These are phyloP conservation scores for Elsinoe necatrix DNA, from an alignment of 2,329 filamentous ascomycete species.

Conservation along the genomic window DNA sequence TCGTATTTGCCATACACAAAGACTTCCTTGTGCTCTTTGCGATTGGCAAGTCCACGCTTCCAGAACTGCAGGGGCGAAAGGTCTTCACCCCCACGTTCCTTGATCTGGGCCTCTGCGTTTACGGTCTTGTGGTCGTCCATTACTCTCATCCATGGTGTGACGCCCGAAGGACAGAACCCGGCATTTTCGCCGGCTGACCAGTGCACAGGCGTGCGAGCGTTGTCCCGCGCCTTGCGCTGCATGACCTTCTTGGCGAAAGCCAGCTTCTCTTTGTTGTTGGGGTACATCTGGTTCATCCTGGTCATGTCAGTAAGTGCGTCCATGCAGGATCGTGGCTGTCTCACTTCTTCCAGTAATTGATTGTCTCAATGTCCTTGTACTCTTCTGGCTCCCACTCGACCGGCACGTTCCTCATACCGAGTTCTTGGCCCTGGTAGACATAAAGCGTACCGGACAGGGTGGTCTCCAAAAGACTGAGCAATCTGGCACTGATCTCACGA, in stretches of 20 bases:
- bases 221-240: conserved; percentile 54
- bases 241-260: conserved; percentile 45
- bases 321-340: neutral
- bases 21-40: conserved; percentile 49
- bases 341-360: conserved; percentile 46
- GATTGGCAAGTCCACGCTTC: conserved; percentile 46
- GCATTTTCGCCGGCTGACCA: conserved; percentile 51
- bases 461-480: conserved; percentile 41
- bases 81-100: conserved; percentile 25
- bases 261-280: conserved; percentile 31
- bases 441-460: conserved; percentile 43
- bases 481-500: conserved; percentile 39
- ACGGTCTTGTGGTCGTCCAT: conserved; percentile 46
- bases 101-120: conserved; percentile 50
- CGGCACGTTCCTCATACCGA: conserved; percentile 44
- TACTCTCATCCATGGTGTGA: conserved; percentile 53
- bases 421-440: conserved; percentile 45
- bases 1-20: conserved; percentile 56
- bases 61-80: conserved; percentile 53
- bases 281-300: conserved; percentile 32
- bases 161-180: conserved; percentile 50
- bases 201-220: conserved; percentile 60
- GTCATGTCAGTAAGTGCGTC: conserved; percentile 12
- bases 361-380: conserved; percentile 46
- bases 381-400: conserved; percentile 37